Evolutionary conservation across 2,329 filamentous ascomycete genomes (phyloP).

Genomic region (Thielaviopsis ethacetica): DNA sequence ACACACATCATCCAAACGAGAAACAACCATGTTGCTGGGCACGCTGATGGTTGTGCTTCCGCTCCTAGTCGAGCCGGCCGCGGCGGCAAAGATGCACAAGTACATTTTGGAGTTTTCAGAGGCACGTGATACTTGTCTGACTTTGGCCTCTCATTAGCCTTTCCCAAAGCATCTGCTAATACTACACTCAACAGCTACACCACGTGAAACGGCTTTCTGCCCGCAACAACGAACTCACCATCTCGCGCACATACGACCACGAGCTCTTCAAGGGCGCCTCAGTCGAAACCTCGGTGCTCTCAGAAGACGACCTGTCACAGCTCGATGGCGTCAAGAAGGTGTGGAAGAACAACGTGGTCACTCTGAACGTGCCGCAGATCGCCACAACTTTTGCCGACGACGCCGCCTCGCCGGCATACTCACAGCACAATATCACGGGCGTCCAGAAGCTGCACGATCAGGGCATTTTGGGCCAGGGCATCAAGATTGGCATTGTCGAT

Average conservation of each 20-base stretch:
- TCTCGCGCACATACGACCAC: constrained; percentile 19
- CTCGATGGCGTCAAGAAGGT: constrained; percentile 25
- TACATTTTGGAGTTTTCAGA: constrained; percentile 7
- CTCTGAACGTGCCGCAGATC: constrained; percentile 13
- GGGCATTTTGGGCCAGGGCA: constrained; percentile 24
- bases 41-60: background rate
- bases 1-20: background rate
- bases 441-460: constrained; percentile 22
- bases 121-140: background rate
- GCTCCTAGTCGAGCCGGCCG: background rate
- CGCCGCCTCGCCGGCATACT: constrained; percentile 17
- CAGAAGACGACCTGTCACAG: constrained; percentile 24
- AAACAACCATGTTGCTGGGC: background rate
- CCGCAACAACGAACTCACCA: background rate
- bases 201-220: background rate
- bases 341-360: constrained; percentile 29
- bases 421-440: constrained; percentile 24
- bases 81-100: background rate
- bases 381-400: constrained; percentile 3
- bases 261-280: constrained; percentile 36
- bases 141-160: no score
- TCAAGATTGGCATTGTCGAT: constrained; percentile 24
- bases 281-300: constrained; percentile 31
- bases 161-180: background rate
- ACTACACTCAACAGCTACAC: background rate